phyloP scores from a whole-genome alignment of 2,329 filamentous ascomycete species.

The Verticillium nonalfalfae region DNA sequence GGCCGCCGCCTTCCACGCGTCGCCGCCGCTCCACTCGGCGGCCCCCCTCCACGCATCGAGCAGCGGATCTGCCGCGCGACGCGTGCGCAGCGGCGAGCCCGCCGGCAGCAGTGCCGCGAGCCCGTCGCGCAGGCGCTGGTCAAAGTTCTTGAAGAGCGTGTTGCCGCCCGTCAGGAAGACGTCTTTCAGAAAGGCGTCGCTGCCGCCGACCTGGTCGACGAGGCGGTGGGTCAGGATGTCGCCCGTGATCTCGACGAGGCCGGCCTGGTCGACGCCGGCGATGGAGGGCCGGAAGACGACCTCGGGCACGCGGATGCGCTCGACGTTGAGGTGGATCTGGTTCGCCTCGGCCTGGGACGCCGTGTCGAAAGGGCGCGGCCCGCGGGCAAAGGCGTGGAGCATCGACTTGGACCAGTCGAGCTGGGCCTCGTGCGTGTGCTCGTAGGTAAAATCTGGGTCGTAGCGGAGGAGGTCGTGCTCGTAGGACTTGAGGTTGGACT shows the following conservation, averaged over 20 bases:
- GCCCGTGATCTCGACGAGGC: slow-evolving; percentile 84
- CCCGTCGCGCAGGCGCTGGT: slow-evolving; percentile 70
- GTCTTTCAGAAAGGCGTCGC: slow-evolving; percentile 70
- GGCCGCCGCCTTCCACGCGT: slow-evolving; percentile 55
- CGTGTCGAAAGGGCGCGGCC: slow-evolving; percentile 78
- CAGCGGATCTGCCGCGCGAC: slow-evolving; percentile 68
- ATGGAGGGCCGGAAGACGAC: slow-evolving; percentile 90
- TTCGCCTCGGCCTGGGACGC: slow-evolving; percentile 73
- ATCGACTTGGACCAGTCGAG: slow-evolving; percentile 92
- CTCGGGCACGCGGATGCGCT: slow-evolving; percentile 90
- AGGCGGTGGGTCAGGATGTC: slow-evolving; percentile 86
- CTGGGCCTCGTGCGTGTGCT: slow-evolving; percentile 86
- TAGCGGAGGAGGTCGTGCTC: slow-evolving; percentile 82
- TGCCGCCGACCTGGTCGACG: slow-evolving; percentile 28
- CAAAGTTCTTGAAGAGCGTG: slow-evolving; percentile 79
- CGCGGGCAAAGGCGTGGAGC: slow-evolving; percentile 83
- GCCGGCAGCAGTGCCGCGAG: slow-evolving; percentile 67
- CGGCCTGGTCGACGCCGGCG: slow-evolving; percentile 87
- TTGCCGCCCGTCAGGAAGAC: slow-evolving; percentile 95
- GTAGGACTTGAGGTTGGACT: slow-evolving; percentile 63
- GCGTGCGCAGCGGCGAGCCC: slow-evolving; percentile 59
- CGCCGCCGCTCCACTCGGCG: slow-evolving; percentile 69
- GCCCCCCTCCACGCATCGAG: slow-evolving; percentile 93
- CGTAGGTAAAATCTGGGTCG: slow-evolving; percentile 84
- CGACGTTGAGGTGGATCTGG: slow-evolving; percentile 93